phyloP scores from a whole-genome alignment of 2,329 filamentous ascomycete genomes.

The Emmonsiellopsis sp. region DNA sequence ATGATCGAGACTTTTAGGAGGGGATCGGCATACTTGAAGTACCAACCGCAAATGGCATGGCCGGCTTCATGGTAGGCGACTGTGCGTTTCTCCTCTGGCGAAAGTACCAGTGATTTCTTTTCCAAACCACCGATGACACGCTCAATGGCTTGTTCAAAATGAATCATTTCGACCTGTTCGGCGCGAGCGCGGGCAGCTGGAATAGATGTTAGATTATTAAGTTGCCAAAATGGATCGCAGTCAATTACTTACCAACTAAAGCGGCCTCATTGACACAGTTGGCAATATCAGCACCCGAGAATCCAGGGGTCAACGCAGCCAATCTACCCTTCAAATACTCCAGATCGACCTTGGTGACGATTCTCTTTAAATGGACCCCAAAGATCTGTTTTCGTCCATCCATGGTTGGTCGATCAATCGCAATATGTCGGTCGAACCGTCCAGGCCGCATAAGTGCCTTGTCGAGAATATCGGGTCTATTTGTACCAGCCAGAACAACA shows the following conservation, averaged over 20 bases:
- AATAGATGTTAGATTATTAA: slow-evolving; percentile 31
- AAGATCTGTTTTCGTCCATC: slow-evolving; percentile 95
- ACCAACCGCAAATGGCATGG: slow-evolving; percentile 98
- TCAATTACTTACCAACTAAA: slow-evolving; percentile 64
- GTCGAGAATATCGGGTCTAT: slow-evolving; percentile 88
- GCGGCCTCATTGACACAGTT: slow-evolving; percentile 98
- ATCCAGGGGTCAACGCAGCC: slow-evolving; percentile 86
- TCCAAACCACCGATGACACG: slow-evolving; percentile 93
- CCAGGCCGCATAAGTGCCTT: slow-evolving; percentile 94
- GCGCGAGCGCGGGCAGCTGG: slow-evolving; percentile 76
- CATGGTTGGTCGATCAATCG: slow-evolving; percentile 93
- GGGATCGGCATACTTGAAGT: slow-evolving; percentile 90
- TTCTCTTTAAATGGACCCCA: slow-evolving; percentile 85
- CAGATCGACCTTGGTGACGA: slow-evolving; percentile 83
- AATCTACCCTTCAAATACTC: slow-evolving; percentile 82
- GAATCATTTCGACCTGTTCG: slow-evolving; percentile 70
- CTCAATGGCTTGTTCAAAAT: slow-evolving; percentile 97
- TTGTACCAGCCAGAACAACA: slow-evolving; percentile 92
- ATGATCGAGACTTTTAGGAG: slow-evolving; percentile 98
- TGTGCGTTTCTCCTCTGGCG: slow-evolving; percentile 86
- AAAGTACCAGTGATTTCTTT: slow-evolving; percentile 92
- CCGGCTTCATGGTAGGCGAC: slow-evolving; percentile 98
- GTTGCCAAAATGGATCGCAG: slow-evolving; percentile 9
- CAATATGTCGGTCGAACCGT: slow-evolving; percentile 93
- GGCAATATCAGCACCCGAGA: slow-evolving; percentile 95